A percentile compares a stretch with the other conserved stretches of the same genome.
These are phyloP conservation scores for Plectosphaerella plurivora DNA, from an alignment of 2,329 filamentous ascomycete genomes.

Conservation along the genomic window DNA sequence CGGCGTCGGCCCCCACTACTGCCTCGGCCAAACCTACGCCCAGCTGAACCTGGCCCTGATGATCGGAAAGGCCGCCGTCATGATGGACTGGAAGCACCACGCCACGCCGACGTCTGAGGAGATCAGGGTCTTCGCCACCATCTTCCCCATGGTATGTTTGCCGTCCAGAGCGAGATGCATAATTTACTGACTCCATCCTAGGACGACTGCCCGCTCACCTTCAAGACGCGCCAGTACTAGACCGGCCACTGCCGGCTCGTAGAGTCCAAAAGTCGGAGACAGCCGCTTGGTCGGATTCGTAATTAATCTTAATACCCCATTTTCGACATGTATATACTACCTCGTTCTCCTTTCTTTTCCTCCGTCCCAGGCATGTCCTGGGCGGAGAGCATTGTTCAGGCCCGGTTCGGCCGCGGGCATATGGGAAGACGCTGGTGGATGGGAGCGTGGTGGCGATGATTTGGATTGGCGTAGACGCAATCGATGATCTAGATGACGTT, in stretches of 20 bases:
- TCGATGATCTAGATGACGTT: too few species aligned
- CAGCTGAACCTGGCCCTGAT: slow-evolving; percentile 83
- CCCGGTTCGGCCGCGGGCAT: too few species aligned
- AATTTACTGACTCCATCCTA: slow-evolving; percentile 28
- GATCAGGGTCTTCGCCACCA: slow-evolving; percentile 97
- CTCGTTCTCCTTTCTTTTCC: neutral
- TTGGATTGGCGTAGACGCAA: neutral
- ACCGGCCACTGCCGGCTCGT: neutral
- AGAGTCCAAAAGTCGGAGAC: too few species aligned
- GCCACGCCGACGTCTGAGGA: slow-evolving; percentile 80
- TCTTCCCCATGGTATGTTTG: slow-evolving; percentile 83
- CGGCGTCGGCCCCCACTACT: slow-evolving; percentile 93
- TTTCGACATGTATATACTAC: neutral
- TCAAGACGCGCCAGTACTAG: slow-evolving; percentile 51
- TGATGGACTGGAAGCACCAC: slow-evolving; percentile 87
- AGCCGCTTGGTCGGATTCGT: neutral
- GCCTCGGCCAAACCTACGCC: slow-evolving; percentile 88
- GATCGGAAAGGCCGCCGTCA: slow-evolving; percentile 83
- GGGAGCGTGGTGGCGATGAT: too few species aligned
- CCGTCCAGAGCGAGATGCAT: slow-evolving; percentile 1
- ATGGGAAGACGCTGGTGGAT: too few species aligned
- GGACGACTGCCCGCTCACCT: slow-evolving; percentile 81
- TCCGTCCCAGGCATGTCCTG: neutral
- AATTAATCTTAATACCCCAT: neutral
- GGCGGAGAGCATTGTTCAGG: too few species aligned